Evolutionary conservation across 495 filamentous ascomycete genomes (phyloP).

Genomic region (Hyphodiscus hymeniophilus): DNA sequence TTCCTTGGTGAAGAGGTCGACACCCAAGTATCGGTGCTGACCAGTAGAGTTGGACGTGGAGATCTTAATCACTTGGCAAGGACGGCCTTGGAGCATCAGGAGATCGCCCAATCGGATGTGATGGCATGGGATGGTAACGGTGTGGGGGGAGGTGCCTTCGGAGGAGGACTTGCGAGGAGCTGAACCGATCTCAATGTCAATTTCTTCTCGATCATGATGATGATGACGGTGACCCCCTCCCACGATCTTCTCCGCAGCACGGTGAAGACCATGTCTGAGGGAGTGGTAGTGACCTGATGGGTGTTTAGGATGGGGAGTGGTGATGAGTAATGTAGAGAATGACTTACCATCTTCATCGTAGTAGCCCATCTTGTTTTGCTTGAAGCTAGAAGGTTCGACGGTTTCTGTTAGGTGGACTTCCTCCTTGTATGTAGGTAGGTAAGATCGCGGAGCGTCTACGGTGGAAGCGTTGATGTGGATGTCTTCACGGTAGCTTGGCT

Average conservation of each 20-base stretch:
- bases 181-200: conserved; percentile 38
- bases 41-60: conserved; percentile 95
- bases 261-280: conserved; percentile 80
- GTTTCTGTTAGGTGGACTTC: conserved; percentile 18
- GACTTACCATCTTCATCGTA: conserved; percentile 82
- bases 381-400: conserved; percentile 33
- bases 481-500: conserved; percentile 18
- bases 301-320: conserved; percentile 19
- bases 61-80: conserved; percentile 99
- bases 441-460: conserved; percentile 27
- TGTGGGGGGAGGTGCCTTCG: conserved; percentile 52
- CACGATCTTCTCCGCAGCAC: conserved; percentile 68
- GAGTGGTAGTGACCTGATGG: conserved; percentile 79
- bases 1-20: conserved; percentile 99
- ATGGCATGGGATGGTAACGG: conserved; percentile 97
- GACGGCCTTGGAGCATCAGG: conserved; percentile 96
- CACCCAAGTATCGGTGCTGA: conserved; percentile 98
- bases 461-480: conserved; percentile 12
- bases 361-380: conserved; percentile 78
- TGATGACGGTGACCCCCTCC: conserved; percentile 45
- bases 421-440: conserved; percentile 22
- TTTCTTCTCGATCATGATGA: conserved; percentile 36
- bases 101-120: conserved; percentile 98
- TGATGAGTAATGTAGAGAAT: conserved; percentile 5
- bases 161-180: conserved; percentile 16